Base-by-base conservation (phyloP, 768 basidiomycete genomes). In the Lactifluus volemus region DNA sequence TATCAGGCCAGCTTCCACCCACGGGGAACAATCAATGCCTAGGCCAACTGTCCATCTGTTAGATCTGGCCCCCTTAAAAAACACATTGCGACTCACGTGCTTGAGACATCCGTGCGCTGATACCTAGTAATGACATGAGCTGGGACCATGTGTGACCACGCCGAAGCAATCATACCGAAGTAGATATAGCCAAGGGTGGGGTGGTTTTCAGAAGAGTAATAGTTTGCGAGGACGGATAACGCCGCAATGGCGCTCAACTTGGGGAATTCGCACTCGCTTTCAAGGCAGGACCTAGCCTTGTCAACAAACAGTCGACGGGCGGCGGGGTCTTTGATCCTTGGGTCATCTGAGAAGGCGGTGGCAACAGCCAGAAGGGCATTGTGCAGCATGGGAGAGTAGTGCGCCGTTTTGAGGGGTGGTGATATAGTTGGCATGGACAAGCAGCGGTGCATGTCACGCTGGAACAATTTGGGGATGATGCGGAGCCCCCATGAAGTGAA, bases 311-410 rank as follows among this genome's bases (percentile, higher is more conserved):
- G 49, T 34, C 55, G 63, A n/a, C 78, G 68, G 5, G 69, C 68
- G 10, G 62, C 64, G 6, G 68, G 63, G 29, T 68, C 59, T 25
- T 68, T 70, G 19, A 77, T 68, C n/a, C 63, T 42, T 3, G 72
- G 71, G 17, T 77, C 73, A 62, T 77, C 75, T 36, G 73, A 68
- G 57, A 70, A 76, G 12, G 73, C 73, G 3, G 74, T 67, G 8
- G 74, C 76, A 52, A 80, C 73, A 14, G 73, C 76, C 48, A 88
- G 71, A 3, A 85, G 75, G 1, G 84, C 78, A 64, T 88, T 88
- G 71, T 88, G 86, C 8, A 88, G 75, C 80, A 88, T 83, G 0
- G 86, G 84, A 2, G 84, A 85, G 70, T 88, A 88, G 64, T 87
- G 84, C 2, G 80, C 70, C 0, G 78, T 78, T 60, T 78, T 78